Base-by-base conservation (phyloP, 2,329 filamentous ascomycete species). In the Claviceps africana region DNA sequence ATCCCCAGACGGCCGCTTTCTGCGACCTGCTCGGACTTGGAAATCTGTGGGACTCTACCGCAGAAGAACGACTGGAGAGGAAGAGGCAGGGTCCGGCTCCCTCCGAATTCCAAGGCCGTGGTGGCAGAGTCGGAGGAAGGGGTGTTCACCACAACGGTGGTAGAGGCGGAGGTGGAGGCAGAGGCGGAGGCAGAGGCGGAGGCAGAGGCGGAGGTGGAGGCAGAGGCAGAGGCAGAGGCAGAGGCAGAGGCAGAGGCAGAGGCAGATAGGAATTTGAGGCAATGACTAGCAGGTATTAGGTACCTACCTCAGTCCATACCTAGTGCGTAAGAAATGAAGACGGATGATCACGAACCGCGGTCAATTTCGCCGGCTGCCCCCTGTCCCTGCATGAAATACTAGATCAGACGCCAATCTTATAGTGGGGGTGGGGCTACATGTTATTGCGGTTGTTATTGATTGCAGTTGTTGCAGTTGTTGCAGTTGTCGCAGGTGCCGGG, bases 1-100 rank as follows among this genome's bases (percentile, higher is more conserved):
- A 93, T 62, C 83, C 85, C 13, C 91, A 97, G 69, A 97, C 89
- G 7, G 73, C 72, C n/a, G 68, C 73, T 3, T 97, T 91, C 63
- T 98, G 93, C 66, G 72, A 82, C 52, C 68, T 97, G 52, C 61
- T 97, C 1, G 82, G 78, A 9, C 82, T 98, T 35, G 70, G 78
- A 6, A 95, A 97, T 64, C 74, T 82, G 10, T 95, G 81, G 72
- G 75, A 85, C 59, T 78, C 85, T 2, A 81, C 71, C n/a, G 77
- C 84, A 2, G 82, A 88, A 60, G 86, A 95, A 64, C 77, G 82
- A 49, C 69, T 70, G 15, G 72, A 73, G 54, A 75, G 84, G 54
- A 77, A 75, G 64, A 69, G 64, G n/a, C 70, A 65, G 22, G 84
- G 82, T 0, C 83, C 84, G 13, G 69, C 74, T 21, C 69, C 71